These are phyloP conservation scores for Fraxinus cuspidata DNA, from an alignment of 257 asterid species.

Conservation along the genomic window DNA sequence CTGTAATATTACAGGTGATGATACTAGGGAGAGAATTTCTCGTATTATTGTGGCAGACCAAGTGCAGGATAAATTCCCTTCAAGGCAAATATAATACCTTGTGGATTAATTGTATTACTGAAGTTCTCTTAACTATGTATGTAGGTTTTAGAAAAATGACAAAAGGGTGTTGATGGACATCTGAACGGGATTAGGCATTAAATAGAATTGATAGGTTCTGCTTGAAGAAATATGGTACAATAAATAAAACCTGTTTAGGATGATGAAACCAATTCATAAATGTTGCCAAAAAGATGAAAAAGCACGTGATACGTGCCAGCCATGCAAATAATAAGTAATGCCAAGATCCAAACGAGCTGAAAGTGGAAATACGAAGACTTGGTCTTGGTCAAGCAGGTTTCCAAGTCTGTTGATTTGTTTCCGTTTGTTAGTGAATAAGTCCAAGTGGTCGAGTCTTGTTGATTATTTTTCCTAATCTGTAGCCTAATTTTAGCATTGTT, in stretches of 20 bases:
- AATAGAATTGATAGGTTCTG: background rate
- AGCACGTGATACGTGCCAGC: background rate
- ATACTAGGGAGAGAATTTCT: background rate
- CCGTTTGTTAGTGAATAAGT: too few species aligned
- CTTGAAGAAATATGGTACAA: conserved; percentile 15
- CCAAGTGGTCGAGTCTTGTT: too few species aligned
- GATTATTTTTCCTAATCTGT: too few species aligned
- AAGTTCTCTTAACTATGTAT: too few species aligned
- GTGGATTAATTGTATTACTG: too few species aligned
- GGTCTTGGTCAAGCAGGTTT: too few species aligned
- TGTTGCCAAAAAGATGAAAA: background rate
- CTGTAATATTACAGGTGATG: background rate
- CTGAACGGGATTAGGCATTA: background rate
- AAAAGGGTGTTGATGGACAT: background rate
- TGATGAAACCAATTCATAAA: background rate
- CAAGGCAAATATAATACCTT: background rate
- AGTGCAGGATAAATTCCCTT: background rate
- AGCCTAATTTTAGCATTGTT: too few species aligned
- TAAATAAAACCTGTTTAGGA: background rate
- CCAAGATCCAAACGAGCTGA: too few species aligned
- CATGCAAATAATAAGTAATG: too few species aligned
- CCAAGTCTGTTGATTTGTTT: too few species aligned
- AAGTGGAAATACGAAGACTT: too few species aligned
- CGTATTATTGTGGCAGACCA: background rate
- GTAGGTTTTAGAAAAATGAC: background rate